A percentile compares a stretch with the other conserved stretches of the same genome.
phyloP scores from a whole-genome alignment of 2,329 filamentous ascomycete genomes.

The Sporothrix inflata region DNA sequence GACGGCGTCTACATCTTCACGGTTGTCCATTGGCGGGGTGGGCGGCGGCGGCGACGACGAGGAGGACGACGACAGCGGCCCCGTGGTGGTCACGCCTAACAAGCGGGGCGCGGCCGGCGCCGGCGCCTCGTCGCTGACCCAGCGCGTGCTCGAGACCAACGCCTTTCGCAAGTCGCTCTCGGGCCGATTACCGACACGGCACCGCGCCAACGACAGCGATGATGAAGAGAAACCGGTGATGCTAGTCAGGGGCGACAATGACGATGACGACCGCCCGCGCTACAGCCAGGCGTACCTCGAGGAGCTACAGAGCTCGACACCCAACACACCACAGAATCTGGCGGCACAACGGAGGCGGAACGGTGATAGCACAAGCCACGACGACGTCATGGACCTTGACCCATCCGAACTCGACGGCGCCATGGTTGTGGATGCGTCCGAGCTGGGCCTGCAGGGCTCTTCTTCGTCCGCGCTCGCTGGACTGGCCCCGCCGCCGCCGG shows the following conservation, averaged over 20 bases:
- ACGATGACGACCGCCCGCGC: slow-evolving; percentile 69
- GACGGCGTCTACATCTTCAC: slow-evolving; percentile 43
- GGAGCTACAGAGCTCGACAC: slow-evolving; percentile 83
- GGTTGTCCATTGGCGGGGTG: slow-evolving; percentile 74
- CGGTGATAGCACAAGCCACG: slow-evolving; percentile 47
- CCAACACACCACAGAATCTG: slow-evolving; percentile 73
- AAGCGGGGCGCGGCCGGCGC: slow-evolving; percentile 46
- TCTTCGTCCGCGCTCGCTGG: slow-evolving; percentile 1
- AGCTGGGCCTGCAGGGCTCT: slow-evolving; percentile 42
- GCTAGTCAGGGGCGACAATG: slow-evolving; percentile 45
- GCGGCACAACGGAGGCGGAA: slow-evolving; percentile 43
- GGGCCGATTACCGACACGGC: slow-evolving; percentile 59
- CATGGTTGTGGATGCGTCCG: slow-evolving; percentile 60
- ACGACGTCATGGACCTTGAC: slow-evolving; percentile 60
- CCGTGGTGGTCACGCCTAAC: slow-evolving; percentile 57
- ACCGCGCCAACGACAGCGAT: slow-evolving; percentile 45
- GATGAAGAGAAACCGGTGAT: slow-evolving; percentile 50
- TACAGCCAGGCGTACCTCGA: slow-evolving; percentile 88
- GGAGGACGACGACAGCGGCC: slow-evolving; percentile 43
- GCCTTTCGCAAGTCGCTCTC: slow-evolving; percentile 49
- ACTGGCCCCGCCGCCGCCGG: slow-evolving; percentile 40
- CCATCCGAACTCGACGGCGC: slow-evolving; percentile 65
- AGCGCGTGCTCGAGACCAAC: slow-evolving; percentile 42
- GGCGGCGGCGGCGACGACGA: slow-evolving; percentile 56
- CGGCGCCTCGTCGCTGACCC: slow-evolving; percentile 31